These are phyloP conservation scores for Coffea canephora DNA, from an alignment of 257 asterid species.

Conservation along the genomic window DNA sequence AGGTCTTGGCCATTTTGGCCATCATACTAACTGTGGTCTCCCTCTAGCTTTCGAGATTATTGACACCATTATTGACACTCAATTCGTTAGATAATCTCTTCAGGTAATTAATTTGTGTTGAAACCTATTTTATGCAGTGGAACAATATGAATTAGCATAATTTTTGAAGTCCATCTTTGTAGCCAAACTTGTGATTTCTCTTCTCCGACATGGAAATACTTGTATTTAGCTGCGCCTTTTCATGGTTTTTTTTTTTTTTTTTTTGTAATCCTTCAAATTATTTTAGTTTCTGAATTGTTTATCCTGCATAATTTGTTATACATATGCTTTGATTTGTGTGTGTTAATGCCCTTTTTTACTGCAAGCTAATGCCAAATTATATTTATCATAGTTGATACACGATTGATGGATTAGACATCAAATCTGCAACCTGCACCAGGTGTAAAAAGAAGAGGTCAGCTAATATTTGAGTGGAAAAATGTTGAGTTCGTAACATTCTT, in stretches of 20 bases:
- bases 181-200: background rate
- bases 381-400: background rate
- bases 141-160: background rate
- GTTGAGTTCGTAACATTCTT: background rate
- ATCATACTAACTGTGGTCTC: constrained; percentile 4
- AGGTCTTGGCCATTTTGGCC: constrained; percentile 15
- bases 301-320: background rate
- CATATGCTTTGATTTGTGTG: background rate
- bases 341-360: background rate
- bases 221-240: background rate
- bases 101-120: constrained; percentile 11
- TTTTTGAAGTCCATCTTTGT: background rate
- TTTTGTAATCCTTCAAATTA: background rate
- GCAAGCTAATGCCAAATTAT: background rate
- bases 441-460: background rate
- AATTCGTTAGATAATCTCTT: background rate
- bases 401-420: background rate
- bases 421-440: background rate
- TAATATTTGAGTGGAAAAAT: too few species aligned
- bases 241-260: background rate
- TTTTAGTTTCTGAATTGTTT: background rate
- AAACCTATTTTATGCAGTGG: background rate
- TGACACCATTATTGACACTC: constrained; percentile 2
- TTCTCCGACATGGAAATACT: background rate
- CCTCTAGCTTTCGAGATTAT: background rate